phyloP scores from a whole-genome alignment of 768 basidiomycete genomes.

The Fibroporia radiculosa region DNA sequence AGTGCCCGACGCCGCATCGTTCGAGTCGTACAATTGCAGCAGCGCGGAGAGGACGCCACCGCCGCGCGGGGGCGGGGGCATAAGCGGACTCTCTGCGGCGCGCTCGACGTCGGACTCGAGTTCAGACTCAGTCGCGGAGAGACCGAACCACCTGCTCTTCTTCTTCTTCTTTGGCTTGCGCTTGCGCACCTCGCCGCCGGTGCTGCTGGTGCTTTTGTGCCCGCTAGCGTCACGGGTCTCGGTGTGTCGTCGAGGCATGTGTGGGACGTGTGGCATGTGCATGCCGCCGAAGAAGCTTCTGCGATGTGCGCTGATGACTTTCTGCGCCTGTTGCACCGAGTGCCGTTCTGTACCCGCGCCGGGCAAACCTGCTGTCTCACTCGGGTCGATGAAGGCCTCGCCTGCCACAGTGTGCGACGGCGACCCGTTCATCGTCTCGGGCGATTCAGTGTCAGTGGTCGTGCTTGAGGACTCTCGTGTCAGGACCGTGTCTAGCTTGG shows the following conservation, averaged over 20 bases:
- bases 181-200: no score
- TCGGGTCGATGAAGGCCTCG: constrained; percentile 49
- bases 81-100: constrained; percentile 13
- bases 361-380: constrained; percentile 60
- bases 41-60: constrained; percentile 60
- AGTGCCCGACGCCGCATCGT: constrained; percentile 21
- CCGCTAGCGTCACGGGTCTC: background rate
- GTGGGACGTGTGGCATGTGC: background rate
- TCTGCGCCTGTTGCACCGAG: constrained; percentile 28
- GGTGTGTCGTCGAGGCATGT: background rate
- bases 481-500: constrained; percentile 9
- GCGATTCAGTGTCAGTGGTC: constrained; percentile 5
- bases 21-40: constrained; percentile 51
- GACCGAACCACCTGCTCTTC: background rate
- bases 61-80: constrained; percentile 19
- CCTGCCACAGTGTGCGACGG: constrained; percentile 35
- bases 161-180: constrained; percentile 6
- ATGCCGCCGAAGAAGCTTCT: constrained; percentile 12
- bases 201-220: background rate
- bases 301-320: constrained; percentile 38
- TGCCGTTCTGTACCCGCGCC: constrained; percentile 29
- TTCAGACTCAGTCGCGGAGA: constrained; percentile 4
- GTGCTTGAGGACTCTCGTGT: constrained; percentile 12
- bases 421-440: background rate
- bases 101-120: constrained; percentile 18